phyloP scores from a whole-genome alignment of 2,329 filamentous ascomycete genomes.

The Cercospora sesami region DNA sequence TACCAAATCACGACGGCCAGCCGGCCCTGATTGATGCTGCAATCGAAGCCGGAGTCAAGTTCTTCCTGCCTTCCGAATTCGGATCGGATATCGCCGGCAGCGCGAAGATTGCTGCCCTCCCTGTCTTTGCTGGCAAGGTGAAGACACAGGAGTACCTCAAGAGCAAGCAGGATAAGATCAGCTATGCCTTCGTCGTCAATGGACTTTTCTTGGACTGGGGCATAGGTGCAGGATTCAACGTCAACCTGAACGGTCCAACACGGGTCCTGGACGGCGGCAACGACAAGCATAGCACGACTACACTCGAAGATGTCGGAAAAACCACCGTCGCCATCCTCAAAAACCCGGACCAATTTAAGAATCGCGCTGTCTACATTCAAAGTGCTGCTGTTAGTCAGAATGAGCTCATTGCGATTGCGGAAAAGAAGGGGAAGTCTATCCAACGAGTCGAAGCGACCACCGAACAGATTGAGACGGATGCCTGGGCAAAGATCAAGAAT shows the following conservation, averaged over 20 bases:
- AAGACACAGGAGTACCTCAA: constrained; percentile 41
- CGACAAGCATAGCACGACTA: constrained; percentile 36
- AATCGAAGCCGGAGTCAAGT: constrained; percentile 41
- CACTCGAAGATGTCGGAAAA: constrained; percentile 37
- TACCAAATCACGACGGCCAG: constrained; percentile 21
- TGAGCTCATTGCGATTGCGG: constrained; percentile 39
- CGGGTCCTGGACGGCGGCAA: constrained; percentile 42
- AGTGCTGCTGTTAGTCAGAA: constrained; percentile 41
- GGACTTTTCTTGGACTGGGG: constrained; percentile 43
- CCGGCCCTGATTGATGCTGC: constrained; percentile 44
- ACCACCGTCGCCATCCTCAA: constrained; percentile 39
- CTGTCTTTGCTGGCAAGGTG: constrained; percentile 43
- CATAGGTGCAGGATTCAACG: constrained; percentile 36
- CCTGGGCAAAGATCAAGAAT: constrained; percentile 35
- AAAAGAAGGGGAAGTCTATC: constrained; percentile 36
- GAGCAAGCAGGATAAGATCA: constrained; percentile 34
- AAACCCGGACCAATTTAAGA: constrained; percentile 39
- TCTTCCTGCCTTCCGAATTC: constrained; percentile 46
- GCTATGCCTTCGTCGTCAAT: constrained; percentile 40
- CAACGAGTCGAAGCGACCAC: constrained; percentile 29
- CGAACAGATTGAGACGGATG: constrained; percentile 36
- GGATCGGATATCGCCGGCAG: constrained; percentile 40
- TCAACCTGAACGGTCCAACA: constrained; percentile 35
- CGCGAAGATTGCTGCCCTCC: constrained; percentile 35
- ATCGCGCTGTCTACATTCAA: constrained; percentile 43